Conservation (phyloP, 495 filamentous ascomycete genomes). For the Tuber microsphaerosporum region DNA sequence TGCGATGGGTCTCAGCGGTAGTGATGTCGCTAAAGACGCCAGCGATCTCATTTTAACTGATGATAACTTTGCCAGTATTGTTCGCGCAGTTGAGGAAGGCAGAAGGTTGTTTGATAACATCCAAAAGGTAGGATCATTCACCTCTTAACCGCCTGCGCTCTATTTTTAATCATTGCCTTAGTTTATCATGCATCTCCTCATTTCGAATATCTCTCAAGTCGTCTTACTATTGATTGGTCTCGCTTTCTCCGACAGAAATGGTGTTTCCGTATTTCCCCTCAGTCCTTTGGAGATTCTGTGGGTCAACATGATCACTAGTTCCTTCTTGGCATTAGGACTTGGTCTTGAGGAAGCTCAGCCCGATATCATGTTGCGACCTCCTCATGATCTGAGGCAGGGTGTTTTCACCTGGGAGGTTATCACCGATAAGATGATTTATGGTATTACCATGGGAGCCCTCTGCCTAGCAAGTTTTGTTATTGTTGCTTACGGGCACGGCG, state of each 20-base stretch:
- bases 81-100: conserved; percentile 58
- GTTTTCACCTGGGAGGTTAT: conserved; percentile 55
- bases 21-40: conserved; percentile 81
- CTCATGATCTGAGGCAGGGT: conserved; percentile 48
- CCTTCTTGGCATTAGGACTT: conserved; percentile 54
- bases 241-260: conserved; percentile 49
- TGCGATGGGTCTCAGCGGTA: conserved; percentile 70
- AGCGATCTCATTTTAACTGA: conserved; percentile 73
- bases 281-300: conserved; percentile 56
- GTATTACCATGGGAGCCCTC: conserved; percentile 52
- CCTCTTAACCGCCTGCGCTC: neutral
- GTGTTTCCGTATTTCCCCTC: conserved; percentile 53
- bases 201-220: conserved; percentile 56
- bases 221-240: conserved; percentile 52
- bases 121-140: conserved; percentile 50
- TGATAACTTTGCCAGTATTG: conserved; percentile 78
- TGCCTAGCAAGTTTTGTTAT: conserved; percentile 51
- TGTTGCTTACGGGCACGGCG: conserved; percentile 48
- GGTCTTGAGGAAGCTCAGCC: conserved; percentile 54
- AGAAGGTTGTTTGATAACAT: conserved; percentile 62
- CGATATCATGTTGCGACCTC: conserved; percentile 53
- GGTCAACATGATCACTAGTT: conserved; percentile 57
- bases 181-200: conserved; percentile 55
- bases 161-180: conserved; percentile 30
- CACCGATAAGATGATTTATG: conserved; percentile 54